These are phyloP conservation scores for Coniosporium tulheliwenetii DNA, from an alignment of 2,329 filamentous ascomycete genomes.

Conservation along the genomic window DNA sequence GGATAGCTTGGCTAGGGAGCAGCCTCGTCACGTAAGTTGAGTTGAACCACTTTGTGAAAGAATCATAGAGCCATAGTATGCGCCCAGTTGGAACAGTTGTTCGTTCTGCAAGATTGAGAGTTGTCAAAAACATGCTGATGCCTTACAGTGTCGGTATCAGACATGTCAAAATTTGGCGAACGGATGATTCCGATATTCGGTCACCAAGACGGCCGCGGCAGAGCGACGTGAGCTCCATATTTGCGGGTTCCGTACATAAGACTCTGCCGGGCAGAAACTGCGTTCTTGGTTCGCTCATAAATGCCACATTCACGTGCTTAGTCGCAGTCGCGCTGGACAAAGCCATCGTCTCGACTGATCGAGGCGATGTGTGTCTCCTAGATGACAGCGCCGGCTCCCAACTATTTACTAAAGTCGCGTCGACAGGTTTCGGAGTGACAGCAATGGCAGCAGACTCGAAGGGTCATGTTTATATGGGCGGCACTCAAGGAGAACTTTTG, in stretches of 20 bases:
- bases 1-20: conserved; percentile 82
- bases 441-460: conserved; percentile 47
- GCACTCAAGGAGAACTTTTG: conserved; percentile 43
- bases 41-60: not conserved
- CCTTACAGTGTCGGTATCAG: conserved; percentile 53
- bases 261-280: conserved; percentile 78
- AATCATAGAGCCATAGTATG: too few relatives aligned
- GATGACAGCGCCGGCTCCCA: conserved; percentile 61
- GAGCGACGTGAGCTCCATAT: conserved; percentile 15
- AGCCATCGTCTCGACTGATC: conserved; percentile 73
- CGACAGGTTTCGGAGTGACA: conserved; percentile 50
- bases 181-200: conserved; percentile 47
- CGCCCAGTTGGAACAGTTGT: too few relatives aligned
- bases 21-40: conserved; percentile 53
- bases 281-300: conserved; percentile 64
- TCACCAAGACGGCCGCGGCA: conserved; percentile 14
- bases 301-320: conserved; percentile 71
- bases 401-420: conserved; percentile 50
- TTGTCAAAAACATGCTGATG: not conserved
- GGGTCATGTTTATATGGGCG: conserved; percentile 50
- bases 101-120: not conserved
- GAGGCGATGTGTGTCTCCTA: conserved; percentile 76
- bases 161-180: conserved; percentile 85
- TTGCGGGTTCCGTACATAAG: conserved; percentile 35
- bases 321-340: conserved; percentile 55